Evolutionary conservation across 2,329 filamentous ascomycete genomes (phyloP).

Genomic region (Aureobasidium uvarum): DNA sequence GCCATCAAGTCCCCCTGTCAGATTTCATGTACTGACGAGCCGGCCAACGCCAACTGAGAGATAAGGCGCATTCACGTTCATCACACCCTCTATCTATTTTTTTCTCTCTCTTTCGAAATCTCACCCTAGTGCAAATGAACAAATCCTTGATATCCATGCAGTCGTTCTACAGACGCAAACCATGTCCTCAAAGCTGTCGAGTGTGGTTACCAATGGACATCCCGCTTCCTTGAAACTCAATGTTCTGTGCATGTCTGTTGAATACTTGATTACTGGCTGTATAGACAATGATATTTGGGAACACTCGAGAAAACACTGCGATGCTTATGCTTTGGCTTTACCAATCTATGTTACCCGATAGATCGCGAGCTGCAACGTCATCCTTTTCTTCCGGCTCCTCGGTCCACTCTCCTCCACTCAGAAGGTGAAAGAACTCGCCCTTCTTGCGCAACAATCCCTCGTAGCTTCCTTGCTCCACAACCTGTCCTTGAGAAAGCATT

Average conservation of each 20-base stretch:
- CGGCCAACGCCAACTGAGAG: background rate
- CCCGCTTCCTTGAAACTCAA: background rate
- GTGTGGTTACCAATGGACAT: no score
- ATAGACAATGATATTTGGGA: background rate
- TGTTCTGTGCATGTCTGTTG: background rate
- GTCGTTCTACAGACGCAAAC: background rate
- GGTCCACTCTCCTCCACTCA: conserved; percentile 39
- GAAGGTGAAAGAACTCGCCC: conserved; percentile 39
- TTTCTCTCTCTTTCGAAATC: background rate
- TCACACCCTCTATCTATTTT: background rate
- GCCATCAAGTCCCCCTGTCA: background rate
- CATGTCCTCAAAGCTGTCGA: background rate
- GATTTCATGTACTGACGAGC: background rate
- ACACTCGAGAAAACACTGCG: background rate
- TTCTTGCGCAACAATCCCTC: conserved; percentile 53
- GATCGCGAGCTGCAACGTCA: conserved; percentile 1
- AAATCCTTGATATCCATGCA: background rate
- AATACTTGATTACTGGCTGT: background rate
- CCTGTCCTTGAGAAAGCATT: conserved; percentile 65
- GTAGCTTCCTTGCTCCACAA: conserved; percentile 67
- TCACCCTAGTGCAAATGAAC: background rate
- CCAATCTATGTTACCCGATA: conserved; percentile 12
- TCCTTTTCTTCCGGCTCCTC: conserved; percentile 18
- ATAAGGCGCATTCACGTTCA: background rate
- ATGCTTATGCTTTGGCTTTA: background rate